Base-by-base conservation (phyloP, 306 rosid species). In the Vigna reflexopilosa region DNA sequence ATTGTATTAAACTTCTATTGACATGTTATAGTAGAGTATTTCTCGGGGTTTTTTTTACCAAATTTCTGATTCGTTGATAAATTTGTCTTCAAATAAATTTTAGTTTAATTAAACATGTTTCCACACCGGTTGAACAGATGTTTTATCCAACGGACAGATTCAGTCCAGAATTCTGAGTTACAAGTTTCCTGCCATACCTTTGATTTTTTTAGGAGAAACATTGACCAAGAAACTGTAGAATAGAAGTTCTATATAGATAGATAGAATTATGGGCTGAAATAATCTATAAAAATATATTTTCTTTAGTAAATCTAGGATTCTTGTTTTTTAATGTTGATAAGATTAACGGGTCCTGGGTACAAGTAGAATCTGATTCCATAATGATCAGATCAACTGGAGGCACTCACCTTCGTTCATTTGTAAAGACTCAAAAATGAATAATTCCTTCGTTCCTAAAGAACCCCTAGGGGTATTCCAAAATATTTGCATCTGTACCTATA, bases 351-450 rank as follows among this genome's bases (percentile, higher is more conserved):
- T 57, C n/a, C 3, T 57, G 38, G 16, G 64, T 24, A 57, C 38
- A 24, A 24, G 28, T 26, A 26, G 28, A 10, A 57, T 61, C 19
- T 30, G 19, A 62, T 19, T 34, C 48, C 69, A 34, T 34, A 36
- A 36, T 63, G 69, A 63, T 36, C 15, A 15, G 48, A 63, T 34
- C 26, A 17, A 63, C 12, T 30, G 44, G 45, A 62, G 69, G 26
- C 47, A 16, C 69, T 63, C 7, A 63, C 69, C 69, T 63, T 63
- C 22, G 1, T 61, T 61, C 34, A 61, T 61, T 61, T 32, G 48
- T 9, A n/a, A 34, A 62, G 44, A 16, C 45, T 62, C 24, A 62
- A 62, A 32, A 16, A 30, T 7, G 67, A 62, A 30, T 48, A 70
- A 8, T 8, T 70, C 61, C 45, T 70, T 70, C 15, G 4, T 28